phyloP scores from a whole-genome alignment of 2,329 filamentous ascomycete genomes.

The Apiospora malaysiana region DNA sequence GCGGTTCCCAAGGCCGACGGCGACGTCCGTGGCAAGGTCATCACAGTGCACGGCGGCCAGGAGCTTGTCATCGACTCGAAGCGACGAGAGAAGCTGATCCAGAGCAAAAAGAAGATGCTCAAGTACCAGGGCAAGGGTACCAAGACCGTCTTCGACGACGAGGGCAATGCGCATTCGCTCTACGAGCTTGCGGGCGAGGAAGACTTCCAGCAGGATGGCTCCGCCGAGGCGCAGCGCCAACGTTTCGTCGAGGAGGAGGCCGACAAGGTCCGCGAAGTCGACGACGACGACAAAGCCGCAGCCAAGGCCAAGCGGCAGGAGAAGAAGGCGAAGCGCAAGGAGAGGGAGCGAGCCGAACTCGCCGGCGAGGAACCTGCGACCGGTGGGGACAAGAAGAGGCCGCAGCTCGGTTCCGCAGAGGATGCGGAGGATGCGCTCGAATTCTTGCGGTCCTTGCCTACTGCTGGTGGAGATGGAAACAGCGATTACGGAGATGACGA shows the following conservation, averaged over 20 bases:
- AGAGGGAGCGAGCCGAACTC: conserved; percentile 62
- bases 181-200: conserved; percentile 90
- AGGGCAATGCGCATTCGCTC: conserved; percentile 81
- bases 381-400: conserved; percentile 33
- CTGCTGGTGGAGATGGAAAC: conserved; percentile 44
- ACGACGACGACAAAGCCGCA: conserved; percentile 81
- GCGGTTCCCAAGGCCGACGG: conserved; percentile 48
- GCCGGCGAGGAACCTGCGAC: conserved; percentile 28
- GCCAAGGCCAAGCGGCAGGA: conserved; percentile 79
- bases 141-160: conserved; percentile 91
- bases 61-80: conserved; percentile 91
- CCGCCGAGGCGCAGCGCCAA: conserved; percentile 76
- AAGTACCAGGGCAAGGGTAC: conserved; percentile 87
- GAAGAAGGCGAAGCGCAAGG: conserved; percentile 77
- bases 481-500: conserved; percentile 43
- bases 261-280: conserved; percentile 73
- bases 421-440: conserved; percentile 61
- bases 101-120: conserved; percentile 91
- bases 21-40: conserved; percentile 57
- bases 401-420: conserved; percentile 46
- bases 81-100: conserved; percentile 91
- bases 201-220: conserved; percentile 76
- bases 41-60: conserved; percentile 71
- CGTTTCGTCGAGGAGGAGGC: conserved; percentile 81
- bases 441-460: conserved; percentile 62